Base-by-base conservation (phyloP, 805 yeast species). In the Starmerella gropengiesseri region DNA sequence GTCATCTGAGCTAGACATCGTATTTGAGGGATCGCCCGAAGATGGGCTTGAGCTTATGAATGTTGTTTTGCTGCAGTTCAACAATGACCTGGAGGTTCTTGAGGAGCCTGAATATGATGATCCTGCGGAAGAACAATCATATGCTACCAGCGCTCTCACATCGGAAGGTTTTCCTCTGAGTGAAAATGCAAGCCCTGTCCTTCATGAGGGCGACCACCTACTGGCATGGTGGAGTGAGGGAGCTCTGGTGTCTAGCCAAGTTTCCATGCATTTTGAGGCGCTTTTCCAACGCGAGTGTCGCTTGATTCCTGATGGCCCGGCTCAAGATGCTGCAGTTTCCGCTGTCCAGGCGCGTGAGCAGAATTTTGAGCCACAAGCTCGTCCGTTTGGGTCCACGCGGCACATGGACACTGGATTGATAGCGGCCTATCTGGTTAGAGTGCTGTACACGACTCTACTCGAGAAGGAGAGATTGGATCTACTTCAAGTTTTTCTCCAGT, bases 191-290 rank as follows among this genome's bases (percentile, higher is more conserved):
- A 13, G 12, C 9, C 20, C 37, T 12, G 37, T 34, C 1, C 29
- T 34, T 9, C 5, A 14, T 14, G 37, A 34, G 14, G 12, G 17
- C 23, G 37, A 23, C 4, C 7, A 17, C 8, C 20, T 23, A 14
- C 16, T 23, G n/a, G 37, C 37, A 2, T 34, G 37, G 37, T 34
- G 37, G 37, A 34, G 16, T n/a, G 37, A 34, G n/a, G 18, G 14
- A 16, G 12, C 27, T 5, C 3, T 23, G 13, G 29, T 9, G 3
- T 22, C 37, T 4, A 34, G 29, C 12, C 29, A 34, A 29, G n/a
- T 16, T 4, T 23, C 3, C n/a, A 11, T 7, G 7, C 20, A 34
- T 20, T 5, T 34, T 7, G 29, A 23, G 6, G 4, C 21, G 5
- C 23, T 5, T 16, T 4, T 34, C 13, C 22, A 14, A 14, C 9